Evolutionary conservation across 352 stramenopile species (phyloP).

Genomic region (Elongisporangium undulatum): DNA sequence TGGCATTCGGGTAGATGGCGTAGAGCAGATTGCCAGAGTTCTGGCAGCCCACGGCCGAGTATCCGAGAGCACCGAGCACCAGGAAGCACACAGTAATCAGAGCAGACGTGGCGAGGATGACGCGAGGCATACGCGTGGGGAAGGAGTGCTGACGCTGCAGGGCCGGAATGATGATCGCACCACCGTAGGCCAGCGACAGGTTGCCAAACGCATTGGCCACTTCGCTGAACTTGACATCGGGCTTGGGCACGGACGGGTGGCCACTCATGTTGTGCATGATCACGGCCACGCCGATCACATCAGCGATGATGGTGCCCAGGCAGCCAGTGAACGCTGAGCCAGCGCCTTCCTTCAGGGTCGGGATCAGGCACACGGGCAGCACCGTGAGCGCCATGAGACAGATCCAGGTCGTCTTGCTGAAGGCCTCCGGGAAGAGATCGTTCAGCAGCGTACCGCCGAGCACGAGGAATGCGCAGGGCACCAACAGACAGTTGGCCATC

Average conservation of each 20-base stretch:
- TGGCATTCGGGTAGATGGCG: slow-evolving; percentile 19
- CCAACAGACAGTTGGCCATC: slow-evolving; percentile 16
- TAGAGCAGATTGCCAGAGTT: slow-evolving; percentile 29
- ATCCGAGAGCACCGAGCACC: slow-evolving; percentile 20
- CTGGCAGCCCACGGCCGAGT: slow-evolving; percentile 29
- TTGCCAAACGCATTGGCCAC: slow-evolving; percentile 25
- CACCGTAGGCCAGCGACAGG: slow-evolving; percentile 25
- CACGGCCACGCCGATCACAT: slow-evolving; percentile 18
- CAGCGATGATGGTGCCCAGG: slow-evolving; percentile 22
- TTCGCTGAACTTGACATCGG: slow-evolving; percentile 19
- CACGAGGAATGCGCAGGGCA: slow-evolving; percentile 24
- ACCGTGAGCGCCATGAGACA: slow-evolving; percentile 19
- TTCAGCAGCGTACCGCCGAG: slow-evolving; percentile 21
- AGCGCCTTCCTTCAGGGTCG: slow-evolving; percentile 25
- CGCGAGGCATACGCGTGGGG: slow-evolving; percentile 22
- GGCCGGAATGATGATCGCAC: slow-evolving; percentile 21
- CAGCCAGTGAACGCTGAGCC: slow-evolving; percentile 18
- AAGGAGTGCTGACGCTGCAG: slow-evolving; percentile 25
- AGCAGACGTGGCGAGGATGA: slow-evolving; percentile 16
- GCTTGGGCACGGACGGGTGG: slow-evolving; percentile 26
- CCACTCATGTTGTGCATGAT: slow-evolving; percentile 22
- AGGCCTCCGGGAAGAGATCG: slow-evolving; percentile 17
- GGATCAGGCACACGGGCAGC: slow-evolving; percentile 21
- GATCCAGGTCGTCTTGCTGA: slow-evolving; percentile 18
- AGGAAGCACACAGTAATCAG: slow-evolving; percentile 24